phyloP scores from a whole-genome alignment of 169 alveolate genomes.

The Besnoitia besnoiti region DNA sequence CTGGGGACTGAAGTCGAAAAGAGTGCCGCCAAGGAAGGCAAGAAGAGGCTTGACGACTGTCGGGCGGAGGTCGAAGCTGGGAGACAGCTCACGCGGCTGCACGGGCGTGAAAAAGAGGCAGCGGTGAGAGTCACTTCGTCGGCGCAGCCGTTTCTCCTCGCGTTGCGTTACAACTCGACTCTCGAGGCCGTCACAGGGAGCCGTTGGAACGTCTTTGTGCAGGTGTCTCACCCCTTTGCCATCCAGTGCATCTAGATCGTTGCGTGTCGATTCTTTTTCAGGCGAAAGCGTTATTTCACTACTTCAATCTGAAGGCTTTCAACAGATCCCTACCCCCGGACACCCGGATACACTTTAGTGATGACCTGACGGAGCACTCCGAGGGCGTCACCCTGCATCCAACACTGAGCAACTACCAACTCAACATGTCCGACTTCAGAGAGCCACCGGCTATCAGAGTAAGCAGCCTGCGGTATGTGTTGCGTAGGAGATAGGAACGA shows the following conservation, averaged over 20 bases:
- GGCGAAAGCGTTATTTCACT: neutral
- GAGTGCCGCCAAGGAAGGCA: neutral
- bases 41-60: neutral
- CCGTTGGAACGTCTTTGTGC: too few species aligned
- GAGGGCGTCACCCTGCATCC: neutral
- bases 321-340: neutral
- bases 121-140: neutral
- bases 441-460: neutral
- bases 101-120: neutral
- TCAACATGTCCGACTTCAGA: neutral
- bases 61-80: neutral
- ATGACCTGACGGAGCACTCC: neutral
- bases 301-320: neutral
- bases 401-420: neutral
- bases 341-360: neutral
- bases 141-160: neutral
- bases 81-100: neutral
- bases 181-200: too few species aligned
- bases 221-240: too few species aligned
- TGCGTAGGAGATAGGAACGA: too few species aligned
- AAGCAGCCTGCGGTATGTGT: too few species aligned
- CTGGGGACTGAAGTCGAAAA: neutral
- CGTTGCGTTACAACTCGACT: too few species aligned
- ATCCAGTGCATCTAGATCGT: neutral
- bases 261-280: neutral